Evolutionary conservation across 352 stramenopile genomes (phyloP), one percentile per base, ranked within the genome.

Genomic region (Phytopythium aichiense): DNA sequence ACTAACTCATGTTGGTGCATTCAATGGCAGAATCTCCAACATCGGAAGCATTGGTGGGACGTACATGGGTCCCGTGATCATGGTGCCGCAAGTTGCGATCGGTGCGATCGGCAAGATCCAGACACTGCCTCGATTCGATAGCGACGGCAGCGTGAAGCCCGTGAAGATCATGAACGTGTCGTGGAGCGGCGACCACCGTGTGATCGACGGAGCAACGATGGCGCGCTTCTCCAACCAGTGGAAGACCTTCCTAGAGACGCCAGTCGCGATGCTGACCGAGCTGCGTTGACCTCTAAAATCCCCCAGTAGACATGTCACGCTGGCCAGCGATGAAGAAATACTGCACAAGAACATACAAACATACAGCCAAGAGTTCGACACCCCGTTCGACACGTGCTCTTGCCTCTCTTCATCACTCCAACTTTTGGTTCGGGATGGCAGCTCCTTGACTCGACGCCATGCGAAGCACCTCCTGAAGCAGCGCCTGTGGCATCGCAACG

Each of bases 171-270:
- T 99, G 91, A 93, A 97, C 63, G 92, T 99, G 15, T 98, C 91
- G 42, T 99, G 96, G 97, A 97, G 91, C 43, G 97, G 93, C 15
- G 97, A 99, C 73, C 97, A 99, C 80, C 88, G 97, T 45, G 94
- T 99, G 48, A 92, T 99, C 54, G 97, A 99, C 70, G 97, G 97
- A 51, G 97, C 96, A 7, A 99, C 96, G 13, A 98, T 99, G 84
- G 97, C 97, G 25, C 80, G 94, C 33, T 99, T 99, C 76, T 98
- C 93, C 30, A 99, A 98, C 73, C 72, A 89, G 67, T 98, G 92
- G 92, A 99, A 99, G 74, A 69, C 55, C 31, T 98, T 96, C 74
- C 72, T 99, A 66, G 96, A 99, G 72, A 97, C 95, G 52, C 97
- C 97, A 25, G 68, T 89, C 38, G 73, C 78, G 48, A 98, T 98